Conservation (phyloP, 768 basidiomycete genomes). For the Lactarius deliciosus region DNA sequence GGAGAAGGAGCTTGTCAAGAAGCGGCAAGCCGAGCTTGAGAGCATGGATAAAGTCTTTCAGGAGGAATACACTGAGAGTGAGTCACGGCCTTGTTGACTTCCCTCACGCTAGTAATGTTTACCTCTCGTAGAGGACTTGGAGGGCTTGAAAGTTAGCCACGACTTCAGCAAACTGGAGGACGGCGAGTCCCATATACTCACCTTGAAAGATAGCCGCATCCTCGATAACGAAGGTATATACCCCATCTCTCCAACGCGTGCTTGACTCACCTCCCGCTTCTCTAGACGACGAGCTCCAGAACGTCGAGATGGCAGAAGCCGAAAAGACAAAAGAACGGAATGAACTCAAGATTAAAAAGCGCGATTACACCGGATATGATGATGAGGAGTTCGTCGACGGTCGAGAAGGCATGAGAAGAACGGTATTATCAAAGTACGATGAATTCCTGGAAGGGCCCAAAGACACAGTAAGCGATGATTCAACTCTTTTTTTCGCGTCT, state of each 20-base stretch:
- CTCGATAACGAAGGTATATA: constrained; percentile 86
- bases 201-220: constrained; percentile 93
- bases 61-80: constrained; percentile 86
- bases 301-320: constrained; percentile 90
- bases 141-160: constrained; percentile 94
- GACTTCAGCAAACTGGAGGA: constrained; percentile 90
- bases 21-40: constrained; percentile 80
- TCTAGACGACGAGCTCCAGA: constrained; percentile 96
- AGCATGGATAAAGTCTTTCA: constrained; percentile 76
- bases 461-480: constrained; percentile 53
- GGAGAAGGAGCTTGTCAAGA: constrained; percentile 84
- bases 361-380: constrained; percentile 92
- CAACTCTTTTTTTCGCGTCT: neutral
- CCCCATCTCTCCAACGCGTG: constrained; percentile 2
- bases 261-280: constrained; percentile 13
- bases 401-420: constrained; percentile 73
- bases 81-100: constrained; percentile 35
- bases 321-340: constrained; percentile 76
- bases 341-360: constrained; percentile 84
- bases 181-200: constrained; percentile 93
- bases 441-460: constrained; percentile 77
- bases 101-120: constrained; percentile 11
- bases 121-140: constrained; percentile 68
- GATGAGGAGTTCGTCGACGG: constrained; percentile 89
- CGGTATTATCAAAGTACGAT: constrained; percentile 90